Evolutionary conservation across 257 asterid species (phyloP).

Genomic region (Agastache rugosa): DNA sequence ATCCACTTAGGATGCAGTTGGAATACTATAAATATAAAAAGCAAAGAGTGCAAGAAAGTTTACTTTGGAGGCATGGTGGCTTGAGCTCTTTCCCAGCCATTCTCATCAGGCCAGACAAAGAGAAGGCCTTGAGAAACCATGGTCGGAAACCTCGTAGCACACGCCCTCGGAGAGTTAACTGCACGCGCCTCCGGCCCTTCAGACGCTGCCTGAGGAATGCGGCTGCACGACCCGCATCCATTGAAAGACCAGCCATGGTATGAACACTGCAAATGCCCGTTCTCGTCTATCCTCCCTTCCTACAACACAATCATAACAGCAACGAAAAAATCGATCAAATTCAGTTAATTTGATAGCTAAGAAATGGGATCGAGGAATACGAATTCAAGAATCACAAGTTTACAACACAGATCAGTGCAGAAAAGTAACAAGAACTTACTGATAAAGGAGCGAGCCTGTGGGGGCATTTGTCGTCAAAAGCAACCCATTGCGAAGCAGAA

Average conservation of each 20-base stretch:
- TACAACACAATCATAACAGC: slow-evolving; percentile 39
- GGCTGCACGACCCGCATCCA: slow-evolving; percentile 90
- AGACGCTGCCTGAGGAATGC: slow-evolving; percentile 91
- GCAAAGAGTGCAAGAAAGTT: slow-evolving; percentile 19
- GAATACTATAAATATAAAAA: slow-evolving; percentile 18
- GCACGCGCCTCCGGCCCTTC: slow-evolving; percentile 95
- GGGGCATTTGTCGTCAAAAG: slow-evolving; percentile 95
- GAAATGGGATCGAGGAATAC: not conserved
- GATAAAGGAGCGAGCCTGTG: slow-evolving; percentile 99
- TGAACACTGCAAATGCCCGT: slow-evolving; percentile 97
- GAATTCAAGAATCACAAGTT: not conserved
- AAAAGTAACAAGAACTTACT: slow-evolving; percentile 42
- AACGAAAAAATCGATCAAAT: not conserved
- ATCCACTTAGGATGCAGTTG: slow-evolving; percentile 7
- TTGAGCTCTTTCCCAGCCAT: slow-evolving; percentile 91
- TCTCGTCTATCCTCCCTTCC: slow-evolving; percentile 99
- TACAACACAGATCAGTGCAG: not conserved
- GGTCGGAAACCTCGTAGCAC: slow-evolving; percentile 89
- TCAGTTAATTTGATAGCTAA: not conserved
- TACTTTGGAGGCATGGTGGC: slow-evolving; percentile 84
- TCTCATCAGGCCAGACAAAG: slow-evolving; percentile 98
- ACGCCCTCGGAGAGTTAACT: slow-evolving; percentile 78
- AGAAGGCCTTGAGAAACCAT: slow-evolving; percentile 96
- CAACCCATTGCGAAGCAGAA: slow-evolving; percentile 82
- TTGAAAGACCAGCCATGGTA: slow-evolving; percentile 98